Evolutionary conservation across 176 grass and related monocot species (phyloP).

Genomic region (Hordeum marinum): DNA sequence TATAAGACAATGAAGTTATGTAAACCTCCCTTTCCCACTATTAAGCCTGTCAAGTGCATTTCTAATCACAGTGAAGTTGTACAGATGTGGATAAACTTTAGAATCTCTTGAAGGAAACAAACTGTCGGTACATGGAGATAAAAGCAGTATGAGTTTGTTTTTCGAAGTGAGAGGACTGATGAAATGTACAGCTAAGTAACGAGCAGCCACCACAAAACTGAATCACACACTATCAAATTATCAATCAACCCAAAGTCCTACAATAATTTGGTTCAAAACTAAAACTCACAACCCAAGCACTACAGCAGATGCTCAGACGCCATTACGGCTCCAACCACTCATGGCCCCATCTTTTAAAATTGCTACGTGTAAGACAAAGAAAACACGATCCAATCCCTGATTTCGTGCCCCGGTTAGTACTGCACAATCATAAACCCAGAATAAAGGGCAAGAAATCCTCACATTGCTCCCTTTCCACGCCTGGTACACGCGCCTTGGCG

Average conservation of each 20-base stretch:
- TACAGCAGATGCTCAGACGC: not conserved
- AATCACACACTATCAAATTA: constrained; percentile 7
- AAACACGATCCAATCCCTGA: not conserved
- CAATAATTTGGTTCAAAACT: not conserved
- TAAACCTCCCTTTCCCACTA: not conserved
- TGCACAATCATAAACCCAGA: constrained; percentile 12
- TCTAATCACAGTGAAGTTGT: not conserved
- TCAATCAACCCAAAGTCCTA: not conserved
- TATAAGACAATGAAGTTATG: not conserved
- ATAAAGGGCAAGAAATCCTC: constrained; percentile 7
- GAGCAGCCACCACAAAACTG: not conserved
- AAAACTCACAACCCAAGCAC: not conserved
- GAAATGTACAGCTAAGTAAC: not conserved
- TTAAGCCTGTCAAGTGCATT: not conserved
- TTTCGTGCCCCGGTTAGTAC: not conserved
- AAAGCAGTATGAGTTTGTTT: not conserved
- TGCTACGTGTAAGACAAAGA: not conserved
- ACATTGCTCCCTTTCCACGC: constrained; percentile 80
- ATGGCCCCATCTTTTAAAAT: not conserved
- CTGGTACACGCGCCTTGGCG: constrained; percentile 53
- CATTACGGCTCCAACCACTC: not conserved
- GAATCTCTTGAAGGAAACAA: not conserved
- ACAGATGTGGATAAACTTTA: not conserved
- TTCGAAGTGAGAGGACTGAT: not conserved
- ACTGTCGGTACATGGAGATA: not conserved